These are phyloP conservation scores for Fagus sylvatica DNA, from an alignment of 306 rosid genomes.

Conservation along the genomic window DNA sequence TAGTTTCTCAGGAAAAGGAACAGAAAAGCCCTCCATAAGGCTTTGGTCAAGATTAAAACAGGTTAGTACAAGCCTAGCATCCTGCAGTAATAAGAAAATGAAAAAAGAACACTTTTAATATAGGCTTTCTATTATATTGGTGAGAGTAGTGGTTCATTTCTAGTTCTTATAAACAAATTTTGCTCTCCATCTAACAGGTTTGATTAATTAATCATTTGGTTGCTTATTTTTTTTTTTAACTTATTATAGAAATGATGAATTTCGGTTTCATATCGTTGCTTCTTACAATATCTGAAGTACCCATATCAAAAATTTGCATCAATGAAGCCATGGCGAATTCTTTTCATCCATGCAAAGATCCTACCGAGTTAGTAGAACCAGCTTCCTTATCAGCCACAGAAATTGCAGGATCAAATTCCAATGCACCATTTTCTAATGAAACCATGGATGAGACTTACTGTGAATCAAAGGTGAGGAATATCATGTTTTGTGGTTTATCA, in stretches of 20 bases:
- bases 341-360: slow-evolving; percentile 52
- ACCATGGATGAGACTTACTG: slow-evolving; percentile 28
- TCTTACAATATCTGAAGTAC: slow-evolving; percentile 48
- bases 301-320: slow-evolving; percentile 63
- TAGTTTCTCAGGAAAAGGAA: slow-evolving; percentile 46
- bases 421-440: slow-evolving; percentile 1
- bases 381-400: slow-evolving; percentile 20
- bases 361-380: slow-evolving; percentile 8
- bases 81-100: too few relatives aligned
- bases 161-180: neutral
- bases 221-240: neutral
- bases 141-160: neutral
- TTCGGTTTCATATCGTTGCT: slow-evolving; percentile 60
- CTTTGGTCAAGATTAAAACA: slow-evolving; percentile 53
- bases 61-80: slow-evolving; percentile 31
- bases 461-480: slow-evolving; percentile 45
- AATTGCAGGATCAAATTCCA: slow-evolving; percentile 15
- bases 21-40: slow-evolving; percentile 49
- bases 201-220: neutral
- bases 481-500: too few relatives aligned
- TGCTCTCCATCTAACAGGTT: neutral
- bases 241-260: slow-evolving; percentile 55
- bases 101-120: neutral
- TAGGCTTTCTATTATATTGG: neutral
- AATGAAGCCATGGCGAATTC: slow-evolving; percentile 33